Evolutionary conservation across 345 rosid species (phyloP), one percentile per base, ranked within the genome.

Genomic region (Camelina neglecta): DNA sequence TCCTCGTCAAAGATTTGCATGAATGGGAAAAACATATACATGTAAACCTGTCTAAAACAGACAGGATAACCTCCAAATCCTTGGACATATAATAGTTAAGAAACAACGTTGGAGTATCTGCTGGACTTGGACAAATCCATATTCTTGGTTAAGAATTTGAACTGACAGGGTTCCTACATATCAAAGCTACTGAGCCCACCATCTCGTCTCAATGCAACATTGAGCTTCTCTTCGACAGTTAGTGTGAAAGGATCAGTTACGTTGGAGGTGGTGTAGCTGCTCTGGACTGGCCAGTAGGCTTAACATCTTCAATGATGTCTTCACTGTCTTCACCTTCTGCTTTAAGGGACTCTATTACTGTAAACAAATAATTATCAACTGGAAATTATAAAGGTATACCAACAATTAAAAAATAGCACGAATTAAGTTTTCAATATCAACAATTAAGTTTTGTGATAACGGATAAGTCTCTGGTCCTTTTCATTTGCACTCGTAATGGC

Each of bases 251-350:
- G 99, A 85, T 96, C 99, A 49, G 29, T 26, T 3, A 26, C 29
- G 98, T 89, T 69, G 73, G 89, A 45, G 87, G 85, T 41, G 83
- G 75, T 21, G 89, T 88, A 72, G 85, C 86, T 29, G 84, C 55
- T 86, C 81, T 88, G 21, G 89, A 58, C 56, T 71, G 89, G 33
- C 87, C 87, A 47, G 79, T 86, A 48, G 96, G 95, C 81, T 83
- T 90, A 82, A 86, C 91, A 84, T 96, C 97, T 77, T 96, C 99
- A 65, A 86, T 75, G 79, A 93, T 91, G 69, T 91, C 89, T 85
- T 90, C 99, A 71, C 99, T 91, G 69, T 91, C 89, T 85, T 90
- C 99, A 71, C 99, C 99, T 82, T 96, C 99, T 42, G 99, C 98
- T 83, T 93, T 93, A 83, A 96, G 80, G 67, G 95, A 93, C 75